These are phyloP conservation scores for Fraxinus sp. DNA, from an alignment of 305 asterid genomes.

Conservation along the genomic window DNA sequence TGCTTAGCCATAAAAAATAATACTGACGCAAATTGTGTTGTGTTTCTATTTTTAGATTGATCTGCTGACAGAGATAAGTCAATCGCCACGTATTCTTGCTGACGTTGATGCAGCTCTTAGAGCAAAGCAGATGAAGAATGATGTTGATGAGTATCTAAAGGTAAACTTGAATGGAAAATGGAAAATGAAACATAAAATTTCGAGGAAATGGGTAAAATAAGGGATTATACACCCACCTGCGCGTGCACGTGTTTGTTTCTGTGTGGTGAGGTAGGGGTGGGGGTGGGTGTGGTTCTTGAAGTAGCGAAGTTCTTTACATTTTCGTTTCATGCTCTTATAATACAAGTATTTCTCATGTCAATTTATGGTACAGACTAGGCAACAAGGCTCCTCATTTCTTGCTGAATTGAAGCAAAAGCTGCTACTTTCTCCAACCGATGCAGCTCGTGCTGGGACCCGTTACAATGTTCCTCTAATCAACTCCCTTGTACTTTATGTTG, in stretches of 20 bases:
- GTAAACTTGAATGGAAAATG: conserved; percentile 32
- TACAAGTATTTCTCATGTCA: not conserved
- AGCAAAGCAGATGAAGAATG: conserved; percentile 79
- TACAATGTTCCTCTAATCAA: conserved; percentile 90
- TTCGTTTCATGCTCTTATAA: too few relatives aligned
- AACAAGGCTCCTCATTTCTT: conserved; percentile 76
- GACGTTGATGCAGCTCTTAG: conserved; percentile 95
- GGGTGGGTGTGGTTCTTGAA: not conserved
- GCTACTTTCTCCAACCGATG: conserved; percentile 74
- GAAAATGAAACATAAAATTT: not conserved
- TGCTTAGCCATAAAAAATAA: not conserved
- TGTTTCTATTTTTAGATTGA: conserved; percentile 56
- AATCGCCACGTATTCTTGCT: conserved; percentile 85
- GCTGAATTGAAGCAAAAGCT: conserved; percentile 88
- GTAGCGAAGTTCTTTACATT: not conserved
- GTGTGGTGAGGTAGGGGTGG: too few relatives aligned
- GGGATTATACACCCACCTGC: not conserved
- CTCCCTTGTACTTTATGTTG: conserved; percentile 88
- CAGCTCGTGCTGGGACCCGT: conserved; percentile 84
- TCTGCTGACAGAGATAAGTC: conserved; percentile 80
- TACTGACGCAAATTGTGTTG: not conserved
- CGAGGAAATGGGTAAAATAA: not conserved
- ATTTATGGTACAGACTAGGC: conserved; percentile 62
- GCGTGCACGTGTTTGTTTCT: too few relatives aligned
- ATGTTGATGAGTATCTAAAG: conserved; percentile 97